Base-by-base conservation (phyloP, 2,329 filamentous ascomycete species). In the Trichoderma koningii region DNA sequence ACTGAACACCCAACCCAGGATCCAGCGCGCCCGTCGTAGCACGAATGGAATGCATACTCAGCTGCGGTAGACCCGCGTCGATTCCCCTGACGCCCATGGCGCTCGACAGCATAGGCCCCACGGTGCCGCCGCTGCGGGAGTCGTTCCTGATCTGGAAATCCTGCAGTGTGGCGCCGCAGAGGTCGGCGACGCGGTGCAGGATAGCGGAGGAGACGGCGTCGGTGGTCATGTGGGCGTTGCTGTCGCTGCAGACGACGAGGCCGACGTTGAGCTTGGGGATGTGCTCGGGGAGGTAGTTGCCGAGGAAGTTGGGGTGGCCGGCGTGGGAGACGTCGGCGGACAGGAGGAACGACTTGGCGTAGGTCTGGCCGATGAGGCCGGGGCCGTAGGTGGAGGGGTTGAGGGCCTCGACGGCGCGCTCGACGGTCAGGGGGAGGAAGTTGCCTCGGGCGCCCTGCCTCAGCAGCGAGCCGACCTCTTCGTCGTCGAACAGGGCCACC, bases 131-230 rank as follows among this genome's bases (percentile, higher is more conserved):
- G 73, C 88, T 92, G 63, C 94, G 83, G 10, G 85, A 89, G 77
- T 98, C 95, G 75, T 98, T 99, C 65, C 95, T 83, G 75, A 98
- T 98, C 83, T 96, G 93, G 83, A 98, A 98, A 6, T 90, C 82
- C 78, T 98, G 95, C 62, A 96, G 83, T 55, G 84, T 86, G 64
- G 86, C 87, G 57, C 82, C 91, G 67, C 83, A 85, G 66, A 91
- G 87, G 70, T 93, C 88, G 7, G 92, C 93, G 45, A 96, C 86
- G 28, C 91, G 85, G 70, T 89, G 86, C 42, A 98, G 80, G 66
- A 98, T 85, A 5, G 92, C 88, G 4, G 91, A 91, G 12, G 91
- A 95, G 19, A 97, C 87, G 63, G 89, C 87, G 74, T 98, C 93
- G 3, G 94, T 97, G 3, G 94, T 97, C 91, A 97, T 97, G 79